Evolutionary conservation across 140 eudicot genomes (phyloP), one percentile per base, ranked within the genome.

Genomic region (Oenanthe javanica): DNA sequence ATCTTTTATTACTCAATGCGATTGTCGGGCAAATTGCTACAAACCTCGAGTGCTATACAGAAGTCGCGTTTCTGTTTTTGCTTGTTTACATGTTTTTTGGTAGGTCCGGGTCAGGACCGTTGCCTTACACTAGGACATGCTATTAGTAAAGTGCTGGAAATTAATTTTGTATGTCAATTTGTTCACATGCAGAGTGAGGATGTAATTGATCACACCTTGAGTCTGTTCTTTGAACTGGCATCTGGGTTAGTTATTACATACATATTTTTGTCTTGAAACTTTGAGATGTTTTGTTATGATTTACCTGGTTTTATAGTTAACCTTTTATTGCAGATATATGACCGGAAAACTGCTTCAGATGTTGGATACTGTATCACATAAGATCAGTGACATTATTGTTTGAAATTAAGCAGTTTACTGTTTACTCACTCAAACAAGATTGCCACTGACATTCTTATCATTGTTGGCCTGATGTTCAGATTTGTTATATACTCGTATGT

Each of bases 151-250:
- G 45, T 66, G 72, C 42, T 81, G 75, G 11, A 47, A 55, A 55
- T 75, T 85, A 38, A 42, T 72, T 72, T 77, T 40, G 48, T 69
- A 72, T 81, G 84, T 88, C 76, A 79, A 31, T 31, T 31, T 57
- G 40, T 36, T 36, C 40, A 36, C 40, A 36, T 36, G 40, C 40
- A 36, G 40, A 36, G 40, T 36, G 40, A 36, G 40, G 40, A 36
- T 36, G 40, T 36, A 36, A 36, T 36, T 36, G 40, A 36, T 36
- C 40, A 36, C 85, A 92, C 97, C 51, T 85, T 95, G 81, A 90
- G 92, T 84, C 85, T 95, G 86, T 95, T 95, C 86, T 81, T 88
- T 81, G 97, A 95, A 86, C 85, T 92, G 89, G 99, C 99, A 85
- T 87, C 99, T 48, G 99, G 99, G 99, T 94, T 81, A 76, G 99